Evolutionary conservation across 2,329 filamentous ascomycete species (phyloP), one percentile per base, ranked within the genome.

Genomic region (Fusarium tupiense): DNA sequence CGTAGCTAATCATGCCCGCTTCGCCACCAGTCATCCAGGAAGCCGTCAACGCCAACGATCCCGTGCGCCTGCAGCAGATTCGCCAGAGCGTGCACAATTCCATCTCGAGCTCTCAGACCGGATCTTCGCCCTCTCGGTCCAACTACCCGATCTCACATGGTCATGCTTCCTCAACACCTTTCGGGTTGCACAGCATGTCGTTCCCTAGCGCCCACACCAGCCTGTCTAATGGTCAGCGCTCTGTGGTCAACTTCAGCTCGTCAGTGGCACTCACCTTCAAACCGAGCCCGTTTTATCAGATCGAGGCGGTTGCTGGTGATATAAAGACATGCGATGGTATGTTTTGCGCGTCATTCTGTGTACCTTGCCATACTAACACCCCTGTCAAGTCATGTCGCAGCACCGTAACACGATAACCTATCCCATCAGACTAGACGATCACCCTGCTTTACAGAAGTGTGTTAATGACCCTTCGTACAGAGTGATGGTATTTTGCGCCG

Each of bases 401-500:
- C 87, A 88, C 73, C 81, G 85, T 44, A 88, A 87, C 68, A 87
- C 86, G 37, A 81, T 89, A 54, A 80, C 78, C 9, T 78, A 89
- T 35, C 75, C 80, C 12, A 72, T 91, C 41, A 86, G 82, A 64
- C 76, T 86, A 13, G 86, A 91, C 61, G 88, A 88, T 20, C 81
- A 88, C 37, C 84, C 87, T 6, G 81, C 85, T 19, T 86, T 91
- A 14, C 83, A 88, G 44, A 87, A 87, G 52, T 86, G 95, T 56
- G 83, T 88, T 33, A 81, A 82, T 13, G 91, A 96, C 70, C 85
- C 87, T n/a, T 87, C 88, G 19, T 84, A 92, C 77, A 89, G 91
- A 57, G 87, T 98, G 47, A 92, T 98, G 89, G 87, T 98, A 9
- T 98, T 97, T 80, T 97, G 95, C 78, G 91, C 94, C 8, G 85